A percentile compares a stretch with the other conserved stretches of the same genome.
phyloP scores from a whole-genome alignment of 23 red algal genomes.

The Agarophyton chilense region DNA sequence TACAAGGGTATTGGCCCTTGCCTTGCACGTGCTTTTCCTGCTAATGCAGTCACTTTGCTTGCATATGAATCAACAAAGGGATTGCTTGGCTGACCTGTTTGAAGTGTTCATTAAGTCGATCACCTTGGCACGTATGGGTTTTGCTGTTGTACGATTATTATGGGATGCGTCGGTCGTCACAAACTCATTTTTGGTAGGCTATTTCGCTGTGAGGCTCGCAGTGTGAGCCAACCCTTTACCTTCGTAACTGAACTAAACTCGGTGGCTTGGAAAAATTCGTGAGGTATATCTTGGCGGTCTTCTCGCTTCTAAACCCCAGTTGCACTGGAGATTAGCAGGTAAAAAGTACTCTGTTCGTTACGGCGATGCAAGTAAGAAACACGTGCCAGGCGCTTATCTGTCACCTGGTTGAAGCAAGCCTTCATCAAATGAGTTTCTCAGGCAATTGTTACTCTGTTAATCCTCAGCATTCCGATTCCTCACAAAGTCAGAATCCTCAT shows the following conservation, averaged over 20 bases:
- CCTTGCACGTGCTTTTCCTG: constrained; percentile 73
- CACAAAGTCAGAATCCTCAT: too few species aligned
- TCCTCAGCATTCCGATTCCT: too few species aligned
- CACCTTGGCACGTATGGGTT: not conserved
- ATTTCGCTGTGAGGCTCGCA: not conserved
- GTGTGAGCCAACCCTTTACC: too few species aligned
- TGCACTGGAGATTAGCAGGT: too few species aligned
- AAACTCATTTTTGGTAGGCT: not conserved
- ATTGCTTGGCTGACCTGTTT: not conserved
- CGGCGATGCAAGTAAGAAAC: too few species aligned
- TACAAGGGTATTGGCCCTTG: constrained; percentile 82
- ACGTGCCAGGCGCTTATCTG: too few species aligned
- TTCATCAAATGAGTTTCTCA: too few species aligned
- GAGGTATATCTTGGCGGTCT: not conserved
- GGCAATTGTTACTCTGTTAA: too few species aligned
- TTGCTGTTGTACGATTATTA: not conserved
- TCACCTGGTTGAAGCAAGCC: too few species aligned
- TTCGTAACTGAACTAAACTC: constrained; percentile 7
- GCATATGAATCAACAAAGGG: constrained; percentile 59
- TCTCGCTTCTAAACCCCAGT: too few species aligned
- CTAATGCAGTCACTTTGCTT: constrained; percentile 83
- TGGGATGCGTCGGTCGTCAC: not conserved
- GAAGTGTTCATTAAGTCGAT: not conserved
- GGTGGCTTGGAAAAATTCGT: not conserved
- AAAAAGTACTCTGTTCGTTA: too few species aligned